Percentiles rank a stretch among this genome's conserved stretches.
Evolutionary conservation across 2,329 filamentous ascomycete species (phyloP).

Genomic region (Thelonectria olida): DNA sequence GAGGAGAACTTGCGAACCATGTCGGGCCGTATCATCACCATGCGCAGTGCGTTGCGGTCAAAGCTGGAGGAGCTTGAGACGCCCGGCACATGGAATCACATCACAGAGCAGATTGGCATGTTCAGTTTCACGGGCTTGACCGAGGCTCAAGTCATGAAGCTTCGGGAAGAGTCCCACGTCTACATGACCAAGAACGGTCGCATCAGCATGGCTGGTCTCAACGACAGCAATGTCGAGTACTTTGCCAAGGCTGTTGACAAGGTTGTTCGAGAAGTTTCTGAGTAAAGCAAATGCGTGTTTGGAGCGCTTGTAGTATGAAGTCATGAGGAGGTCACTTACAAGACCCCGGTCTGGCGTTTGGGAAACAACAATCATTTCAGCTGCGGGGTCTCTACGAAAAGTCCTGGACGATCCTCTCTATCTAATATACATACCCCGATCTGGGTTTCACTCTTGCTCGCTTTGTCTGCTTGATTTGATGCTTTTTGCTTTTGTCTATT

Average conservation of each 20-base stretch:
- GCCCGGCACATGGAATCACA: slow-evolving; percentile 94
- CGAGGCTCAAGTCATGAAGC: slow-evolving; percentile 76
- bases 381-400: slow-evolving; percentile 39
- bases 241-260: slow-evolving; percentile 90
- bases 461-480: slow-evolving; percentile 6
- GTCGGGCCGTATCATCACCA: slow-evolving; percentile 93
- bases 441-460: slow-evolving; percentile 22
- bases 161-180: slow-evolving; percentile 77
- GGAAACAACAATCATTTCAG: slow-evolving; percentile 32
- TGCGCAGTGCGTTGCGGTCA: slow-evolving; percentile 80
- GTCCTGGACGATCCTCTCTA: slow-evolving; percentile 34
- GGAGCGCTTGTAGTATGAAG: slow-evolving; percentile 34
- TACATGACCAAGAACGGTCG: slow-evolving; percentile 98
- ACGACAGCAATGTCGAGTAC: slow-evolving; percentile 91
- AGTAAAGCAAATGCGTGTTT: slow-evolving; percentile 23
- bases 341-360: slow-evolving; percentile 39
- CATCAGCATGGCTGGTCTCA: slow-evolving; percentile 98
- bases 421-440: slow-evolving; percentile 20
- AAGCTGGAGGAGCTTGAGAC: slow-evolving; percentile 88
- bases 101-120: slow-evolving; percentile 99
- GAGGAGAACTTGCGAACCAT: slow-evolving; percentile 91
- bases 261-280: slow-evolving; percentile 65
- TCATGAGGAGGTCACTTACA: slow-evolving; percentile 39
- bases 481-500: background rate
- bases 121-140: slow-evolving; percentile 90